Conservation (phyloP, 768 basidiomycete species). For the Mycena epipterygia region DNA sequence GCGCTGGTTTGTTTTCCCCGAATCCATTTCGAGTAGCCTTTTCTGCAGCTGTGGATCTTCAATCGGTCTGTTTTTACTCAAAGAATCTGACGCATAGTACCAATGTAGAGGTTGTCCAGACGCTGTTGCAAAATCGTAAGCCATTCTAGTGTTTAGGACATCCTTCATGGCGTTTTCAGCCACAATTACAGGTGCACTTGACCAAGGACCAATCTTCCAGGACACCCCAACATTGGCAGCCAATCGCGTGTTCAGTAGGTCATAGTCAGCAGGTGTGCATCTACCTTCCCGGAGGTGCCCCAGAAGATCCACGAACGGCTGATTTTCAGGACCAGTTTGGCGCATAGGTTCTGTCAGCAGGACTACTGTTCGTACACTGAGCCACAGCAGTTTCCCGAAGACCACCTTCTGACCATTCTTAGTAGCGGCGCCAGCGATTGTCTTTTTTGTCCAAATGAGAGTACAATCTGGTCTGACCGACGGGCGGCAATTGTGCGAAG, state of each 20-base stretch:
- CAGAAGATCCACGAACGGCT: not conserved
- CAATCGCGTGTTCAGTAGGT: constrained; percentile 23
- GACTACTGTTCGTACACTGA: constrained; percentile 22
- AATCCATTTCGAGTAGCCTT: not conserved
- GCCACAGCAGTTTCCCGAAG: constrained; percentile 28
- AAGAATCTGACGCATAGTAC: constrained; percentile 36
- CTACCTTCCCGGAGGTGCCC: constrained; percentile 8
- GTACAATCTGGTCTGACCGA: constrained; percentile 38
- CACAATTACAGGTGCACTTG: constrained; percentile 38
- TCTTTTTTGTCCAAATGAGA: not conserved
- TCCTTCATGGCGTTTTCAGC: constrained; percentile 33
- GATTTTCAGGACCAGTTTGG: constrained; percentile 15
- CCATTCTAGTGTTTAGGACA: not conserved
- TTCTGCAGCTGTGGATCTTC: not conserved
- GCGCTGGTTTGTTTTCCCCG: constrained; percentile 29
- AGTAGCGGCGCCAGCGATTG: not conserved
- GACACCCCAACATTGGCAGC: not conserved
- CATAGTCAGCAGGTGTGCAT: constrained; percentile 36
- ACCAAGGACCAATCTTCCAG: constrained; percentile 17
- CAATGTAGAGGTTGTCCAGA: not conserved
- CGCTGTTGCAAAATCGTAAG: not conserved
- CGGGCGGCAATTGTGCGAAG: constrained; percentile 58
- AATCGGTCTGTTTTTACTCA: not conserved
- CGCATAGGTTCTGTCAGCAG: constrained; percentile 22
- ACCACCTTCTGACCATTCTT: not conserved